These are phyloP conservation scores for Fusarium sp. DNA, from an alignment of 2,329 filamentous ascomycete species.

Conservation along the genomic window DNA sequence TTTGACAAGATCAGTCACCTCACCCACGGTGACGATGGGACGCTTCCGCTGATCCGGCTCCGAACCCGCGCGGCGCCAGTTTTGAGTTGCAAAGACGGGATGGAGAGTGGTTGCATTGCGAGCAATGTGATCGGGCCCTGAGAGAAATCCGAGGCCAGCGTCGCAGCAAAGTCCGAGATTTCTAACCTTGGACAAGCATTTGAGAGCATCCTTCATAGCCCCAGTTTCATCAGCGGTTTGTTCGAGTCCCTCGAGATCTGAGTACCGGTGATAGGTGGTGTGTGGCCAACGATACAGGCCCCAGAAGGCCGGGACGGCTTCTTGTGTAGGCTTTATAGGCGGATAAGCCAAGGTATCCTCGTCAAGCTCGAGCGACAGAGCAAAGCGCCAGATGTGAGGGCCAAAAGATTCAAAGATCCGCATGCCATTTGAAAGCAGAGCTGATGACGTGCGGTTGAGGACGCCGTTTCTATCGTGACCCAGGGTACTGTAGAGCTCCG, in stretches of 20 bases:
- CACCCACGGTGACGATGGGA: slow-evolving; percentile 38
- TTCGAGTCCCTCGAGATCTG: slow-evolving; percentile 69
- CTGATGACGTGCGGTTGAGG: slow-evolving; percentile 39
- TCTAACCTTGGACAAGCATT: slow-evolving; percentile 63
- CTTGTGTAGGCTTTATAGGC: slow-evolving; percentile 66
- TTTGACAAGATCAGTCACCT: slow-evolving; percentile 40
- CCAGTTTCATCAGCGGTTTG: slow-evolving; percentile 72
- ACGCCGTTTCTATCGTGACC: slow-evolving; percentile 35
- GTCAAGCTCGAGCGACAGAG: slow-evolving; percentile 76
- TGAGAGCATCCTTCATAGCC: slow-evolving; percentile 71
- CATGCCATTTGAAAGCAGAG: slow-evolving; percentile 62
- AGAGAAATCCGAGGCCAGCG: slow-evolving; percentile 75
- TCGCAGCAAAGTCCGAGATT: slow-evolving; percentile 77
- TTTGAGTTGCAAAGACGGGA: slow-evolving; percentile 50
- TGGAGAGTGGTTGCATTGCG: slow-evolving; percentile 54
- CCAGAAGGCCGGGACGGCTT: slow-evolving; percentile 69
- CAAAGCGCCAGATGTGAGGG: slow-evolving; percentile 70
- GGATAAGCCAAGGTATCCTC: slow-evolving; percentile 63
- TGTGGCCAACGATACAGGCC: slow-evolving; percentile 75
- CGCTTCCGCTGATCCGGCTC: slow-evolving; percentile 21
- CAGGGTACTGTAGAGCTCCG: slow-evolving; percentile 66
- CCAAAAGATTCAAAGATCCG: slow-evolving; percentile 72
- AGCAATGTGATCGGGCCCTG: slow-evolving; percentile 68
- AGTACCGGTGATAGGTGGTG: slow-evolving; percentile 68
- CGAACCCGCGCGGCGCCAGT: slow-evolving; percentile 38